phyloP scores from a whole-genome alignment of 495 filamentous ascomycete species.

The Penicillium ochrochloron region DNA sequence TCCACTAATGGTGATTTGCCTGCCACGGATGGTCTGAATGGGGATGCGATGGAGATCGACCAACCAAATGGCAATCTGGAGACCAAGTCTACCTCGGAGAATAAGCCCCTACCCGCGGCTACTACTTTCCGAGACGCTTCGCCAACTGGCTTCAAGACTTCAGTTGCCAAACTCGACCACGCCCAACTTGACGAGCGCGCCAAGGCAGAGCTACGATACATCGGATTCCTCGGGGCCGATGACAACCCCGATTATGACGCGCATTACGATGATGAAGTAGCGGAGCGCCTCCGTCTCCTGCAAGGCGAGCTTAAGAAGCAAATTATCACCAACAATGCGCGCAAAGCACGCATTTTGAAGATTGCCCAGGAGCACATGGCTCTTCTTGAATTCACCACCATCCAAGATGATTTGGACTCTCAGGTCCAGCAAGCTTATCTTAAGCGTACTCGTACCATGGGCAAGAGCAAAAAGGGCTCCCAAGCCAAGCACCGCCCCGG shows the following conservation, averaged over 20 bases:
- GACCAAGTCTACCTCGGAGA: slow-evolving; percentile 44
- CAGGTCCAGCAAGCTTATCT: slow-evolving; percentile 96
- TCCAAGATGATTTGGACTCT: slow-evolving; percentile 92
- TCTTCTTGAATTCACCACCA: slow-evolving; percentile 93
- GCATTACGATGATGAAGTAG: slow-evolving; percentile 92
- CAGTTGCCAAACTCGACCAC: slow-evolving; percentile 74
- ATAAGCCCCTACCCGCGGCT: slow-evolving; percentile 64
- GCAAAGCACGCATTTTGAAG: slow-evolving; percentile 83
- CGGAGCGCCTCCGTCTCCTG: slow-evolving; percentile 82
- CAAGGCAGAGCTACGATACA: slow-evolving; percentile 89
- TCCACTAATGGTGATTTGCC: slow-evolving; percentile 57
- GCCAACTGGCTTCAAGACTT: slow-evolving; percentile 60
- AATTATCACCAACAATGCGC: slow-evolving; percentile 83
- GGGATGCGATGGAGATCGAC: slow-evolving; percentile 58
- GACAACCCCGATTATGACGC: slow-evolving; percentile 78
- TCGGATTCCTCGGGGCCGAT: slow-evolving; percentile 80
- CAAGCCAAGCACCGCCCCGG: slow-evolving; percentile 74
- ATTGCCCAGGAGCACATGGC: slow-evolving; percentile 90
- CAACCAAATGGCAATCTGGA: slow-evolving; percentile 47
- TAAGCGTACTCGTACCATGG: slow-evolving; percentile 92
- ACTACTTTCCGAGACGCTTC: slow-evolving; percentile 76
- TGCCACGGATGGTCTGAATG: slow-evolving; percentile 49
- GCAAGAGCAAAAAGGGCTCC: slow-evolving; percentile 82
- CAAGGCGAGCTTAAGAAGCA: slow-evolving; percentile 81
- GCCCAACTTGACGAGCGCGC: slow-evolving; percentile 84